A percentile compares a stretch with the other conserved stretches of the same genome.
phyloP scores from a whole-genome alignment of 2,329 filamentous ascomycete species.

The Apiospora rasikravindrae region DNA sequence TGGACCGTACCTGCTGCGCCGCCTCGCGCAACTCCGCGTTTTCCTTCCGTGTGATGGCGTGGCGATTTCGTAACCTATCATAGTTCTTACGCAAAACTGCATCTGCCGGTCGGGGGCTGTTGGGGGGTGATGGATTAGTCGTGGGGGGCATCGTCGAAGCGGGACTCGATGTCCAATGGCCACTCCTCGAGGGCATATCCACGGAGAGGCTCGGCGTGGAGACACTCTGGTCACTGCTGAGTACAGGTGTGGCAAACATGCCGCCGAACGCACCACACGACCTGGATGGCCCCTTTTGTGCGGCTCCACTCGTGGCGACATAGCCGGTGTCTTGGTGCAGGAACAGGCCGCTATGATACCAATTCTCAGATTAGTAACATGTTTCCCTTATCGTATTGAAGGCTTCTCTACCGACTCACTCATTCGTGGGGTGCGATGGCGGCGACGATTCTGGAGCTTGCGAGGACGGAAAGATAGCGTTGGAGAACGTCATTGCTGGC shows the following conservation, averaged over 20 bases:
- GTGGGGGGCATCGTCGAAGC: not conserved
- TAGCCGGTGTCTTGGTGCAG: too few species aligned
- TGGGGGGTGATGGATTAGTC: not conserved
- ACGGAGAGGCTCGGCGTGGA: not conserved
- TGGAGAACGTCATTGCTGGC: not conserved
- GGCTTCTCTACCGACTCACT: not conserved
- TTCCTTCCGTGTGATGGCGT: not conserved
- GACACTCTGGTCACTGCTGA: too few species aligned
- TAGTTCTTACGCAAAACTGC: not conserved
- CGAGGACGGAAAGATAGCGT: not conserved
- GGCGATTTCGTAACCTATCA: not conserved
- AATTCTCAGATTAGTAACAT: not conserved
- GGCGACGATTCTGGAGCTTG: not conserved
- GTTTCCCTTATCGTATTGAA: not conserved
- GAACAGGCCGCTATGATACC: not conserved
- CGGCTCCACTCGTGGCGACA: too few species aligned
- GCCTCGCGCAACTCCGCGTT: slow-evolving; percentile 17
- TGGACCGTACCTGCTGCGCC: not conserved
- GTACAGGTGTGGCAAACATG: too few species aligned
- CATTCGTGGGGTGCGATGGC: not conserved
- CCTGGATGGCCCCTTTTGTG: too few species aligned
- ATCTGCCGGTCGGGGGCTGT: not conserved
- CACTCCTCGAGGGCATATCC: not conserved
- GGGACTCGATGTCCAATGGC: not conserved
- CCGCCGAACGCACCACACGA: too few species aligned